Conservation (phyloP, 331 rosid genomes). For the Erythrophleum ivorense region DNA sequence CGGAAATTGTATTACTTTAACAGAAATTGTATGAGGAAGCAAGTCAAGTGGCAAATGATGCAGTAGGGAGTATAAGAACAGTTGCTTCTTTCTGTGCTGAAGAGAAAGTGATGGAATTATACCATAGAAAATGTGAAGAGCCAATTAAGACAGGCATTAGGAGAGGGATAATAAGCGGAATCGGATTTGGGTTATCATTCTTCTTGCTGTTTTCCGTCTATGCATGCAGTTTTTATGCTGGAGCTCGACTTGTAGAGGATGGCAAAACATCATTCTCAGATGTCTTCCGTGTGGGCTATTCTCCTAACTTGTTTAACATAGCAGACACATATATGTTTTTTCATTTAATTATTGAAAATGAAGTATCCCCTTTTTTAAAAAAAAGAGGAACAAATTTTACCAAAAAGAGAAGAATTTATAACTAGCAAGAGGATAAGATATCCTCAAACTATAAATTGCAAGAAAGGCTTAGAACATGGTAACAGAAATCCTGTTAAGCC, state of each 20-base stretch:
- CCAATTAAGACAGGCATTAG: conserved; percentile 57
- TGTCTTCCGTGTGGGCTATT: conserved; percentile 49
- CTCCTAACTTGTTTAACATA: conserved; percentile 7
- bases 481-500: background rate
- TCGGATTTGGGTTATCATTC: conserved; percentile 55
- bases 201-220: conserved; percentile 46
- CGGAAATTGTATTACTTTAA: conserved; percentile 10
- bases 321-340: background rate
- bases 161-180: conserved; percentile 52
- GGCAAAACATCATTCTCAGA: conserved; percentile 52
- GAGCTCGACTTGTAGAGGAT: conserved; percentile 54
- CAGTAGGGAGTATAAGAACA: conserved; percentile 81
- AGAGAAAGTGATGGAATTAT: conserved; percentile 64
- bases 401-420: background rate
- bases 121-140: conserved; percentile 58
- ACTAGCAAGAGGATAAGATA: background rate
- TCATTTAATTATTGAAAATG: background rate
- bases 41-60: conserved; percentile 82
- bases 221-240: conserved; percentile 53
- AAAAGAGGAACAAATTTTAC: background rate
- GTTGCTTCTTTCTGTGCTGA: conserved; percentile 89
- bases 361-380: background rate
- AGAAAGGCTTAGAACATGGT: background rate
- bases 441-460: background rate
- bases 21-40: conserved; percentile 91